phyloP scores from a whole-genome alignment of 176 grass and related monocot genomes.

The Triticum turgidum region DNA sequence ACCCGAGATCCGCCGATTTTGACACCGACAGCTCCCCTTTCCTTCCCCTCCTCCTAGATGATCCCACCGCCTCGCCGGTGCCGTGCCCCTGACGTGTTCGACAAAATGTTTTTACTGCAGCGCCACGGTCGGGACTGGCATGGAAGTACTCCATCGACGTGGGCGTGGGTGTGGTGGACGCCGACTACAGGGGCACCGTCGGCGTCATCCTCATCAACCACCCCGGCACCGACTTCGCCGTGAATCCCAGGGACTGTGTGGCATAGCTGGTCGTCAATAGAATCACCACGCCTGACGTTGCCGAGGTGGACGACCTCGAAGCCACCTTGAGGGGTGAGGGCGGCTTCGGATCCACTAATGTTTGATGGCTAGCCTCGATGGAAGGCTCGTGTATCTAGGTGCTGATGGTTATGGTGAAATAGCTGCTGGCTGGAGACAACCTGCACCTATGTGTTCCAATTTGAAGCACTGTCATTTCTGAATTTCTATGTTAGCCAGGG shows the following conservation, averaged over 20 bases:
- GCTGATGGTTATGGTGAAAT: not conserved
- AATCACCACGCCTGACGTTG: slow-evolving; percentile 49
- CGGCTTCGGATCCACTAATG: slow-evolving; percentile 32
- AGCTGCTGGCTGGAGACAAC: not conserved
- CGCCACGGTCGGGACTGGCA: slow-evolving; percentile 37
- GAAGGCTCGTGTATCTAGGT: not conserved
- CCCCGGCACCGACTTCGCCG: slow-evolving; percentile 23
- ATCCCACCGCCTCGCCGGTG: not conserved
- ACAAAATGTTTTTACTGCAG: slow-evolving; percentile 10
- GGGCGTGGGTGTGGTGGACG: not conserved
- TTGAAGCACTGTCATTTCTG: not conserved
- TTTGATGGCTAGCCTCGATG: not conserved
- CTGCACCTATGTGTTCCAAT: no score
- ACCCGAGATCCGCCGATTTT: no score
- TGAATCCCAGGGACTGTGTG: slow-evolving; percentile 38
- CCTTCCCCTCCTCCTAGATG: not conserved
- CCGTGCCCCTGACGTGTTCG: not conserved
- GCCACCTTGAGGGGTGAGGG: slow-evolving; percentile 31
- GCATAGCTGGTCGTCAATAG: slow-evolving; percentile 48
- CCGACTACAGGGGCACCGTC: slow-evolving; percentile 50
- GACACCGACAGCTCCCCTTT: not conserved
- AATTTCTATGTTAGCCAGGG: not conserved
- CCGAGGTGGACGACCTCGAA: slow-evolving; percentile 46
- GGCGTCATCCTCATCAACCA: slow-evolving; percentile 64
- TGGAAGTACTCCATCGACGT: slow-evolving; percentile 54